A percentile compares a stretch with the other conserved stretches of the same genome.
Evolutionary conservation across 768 basidiomycete genomes (phyloP).

Genomic region (Leccinum boreale): DNA sequence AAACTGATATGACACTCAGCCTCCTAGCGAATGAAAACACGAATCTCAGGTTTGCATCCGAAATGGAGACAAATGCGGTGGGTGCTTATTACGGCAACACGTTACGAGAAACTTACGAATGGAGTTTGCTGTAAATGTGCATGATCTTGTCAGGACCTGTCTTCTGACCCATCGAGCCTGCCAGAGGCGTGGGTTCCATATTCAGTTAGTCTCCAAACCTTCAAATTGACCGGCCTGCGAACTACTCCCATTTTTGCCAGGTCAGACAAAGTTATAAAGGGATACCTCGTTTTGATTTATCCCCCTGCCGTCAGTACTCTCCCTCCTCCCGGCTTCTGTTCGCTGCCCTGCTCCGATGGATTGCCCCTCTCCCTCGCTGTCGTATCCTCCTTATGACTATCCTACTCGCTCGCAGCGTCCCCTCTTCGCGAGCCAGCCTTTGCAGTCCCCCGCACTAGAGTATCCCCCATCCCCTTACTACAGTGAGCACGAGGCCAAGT

Average conservation of each 20-base stretch:
- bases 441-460: slow-evolving; percentile 5
- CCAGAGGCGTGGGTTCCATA: slow-evolving; percentile 32
- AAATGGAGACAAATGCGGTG: slow-evolving; percentile 27
- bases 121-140: slow-evolving; percentile 28
- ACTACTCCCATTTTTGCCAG: slow-evolving; percentile 17
- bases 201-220: slow-evolving; percentile 16
- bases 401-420: not conserved
- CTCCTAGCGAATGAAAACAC: slow-evolving; percentile 14
- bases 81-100: slow-evolving; percentile 26
- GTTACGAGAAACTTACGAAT: slow-evolving; percentile 28
- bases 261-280: slow-evolving; percentile 33
- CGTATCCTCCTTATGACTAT: not conserved
- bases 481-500: slow-evolving; percentile 16
- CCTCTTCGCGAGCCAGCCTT: not conserved
- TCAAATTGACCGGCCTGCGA: slow-evolving; percentile 20
- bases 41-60: slow-evolving; percentile 22
- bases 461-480: not conserved
- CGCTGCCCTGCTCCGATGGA: slow-evolving; percentile 12
- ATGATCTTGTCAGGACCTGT: slow-evolving; percentile 24
- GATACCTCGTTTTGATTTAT: slow-evolving; percentile 7
- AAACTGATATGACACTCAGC: slow-evolving; percentile 12
- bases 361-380: not conserved
- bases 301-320: slow-evolving; percentile 22
- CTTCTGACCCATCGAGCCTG: slow-evolving; percentile 30
- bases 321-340: slow-evolving; percentile 6